Evolutionary conservation across 2,329 filamentous ascomycete species (phyloP).

Genomic region (Trichothecium sympodiale): DNA sequence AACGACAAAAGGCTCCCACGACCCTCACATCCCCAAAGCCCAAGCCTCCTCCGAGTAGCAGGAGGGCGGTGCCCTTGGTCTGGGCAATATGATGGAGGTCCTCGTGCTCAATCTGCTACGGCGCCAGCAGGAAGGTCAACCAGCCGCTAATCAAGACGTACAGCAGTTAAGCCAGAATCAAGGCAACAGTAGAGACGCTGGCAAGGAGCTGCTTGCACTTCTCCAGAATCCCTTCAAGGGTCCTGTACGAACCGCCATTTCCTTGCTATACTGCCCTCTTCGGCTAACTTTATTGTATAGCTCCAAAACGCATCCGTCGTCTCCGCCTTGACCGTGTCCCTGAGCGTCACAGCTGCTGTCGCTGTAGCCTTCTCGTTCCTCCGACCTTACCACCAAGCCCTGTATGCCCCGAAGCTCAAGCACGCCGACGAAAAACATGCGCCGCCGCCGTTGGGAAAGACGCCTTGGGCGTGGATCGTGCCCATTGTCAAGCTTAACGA

Average conservation of each 20-base stretch:
- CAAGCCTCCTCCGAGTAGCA: not conserved
- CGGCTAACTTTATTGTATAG: constrained; percentile 8
- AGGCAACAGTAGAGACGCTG: constrained; percentile 16
- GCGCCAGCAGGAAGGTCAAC: not conserved
- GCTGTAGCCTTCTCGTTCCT: constrained; percentile 78
- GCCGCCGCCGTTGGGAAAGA: constrained; percentile 75
- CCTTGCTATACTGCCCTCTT: not conserved
- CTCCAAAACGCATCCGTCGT: constrained; percentile 46
- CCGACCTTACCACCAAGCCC: constrained; percentile 79
- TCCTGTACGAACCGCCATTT: constrained; percentile 22
- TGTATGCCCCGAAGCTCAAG: constrained; percentile 90
- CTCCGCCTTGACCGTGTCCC: constrained; percentile 69
- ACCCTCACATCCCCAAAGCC: not conserved
- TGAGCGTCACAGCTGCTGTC: constrained; percentile 63
- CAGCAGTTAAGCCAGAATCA: constrained; percentile 1
- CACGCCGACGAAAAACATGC: constrained; percentile 84
- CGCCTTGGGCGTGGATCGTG: constrained; percentile 76
- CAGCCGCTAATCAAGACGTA: no score
- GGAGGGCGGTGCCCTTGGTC: not conserved
- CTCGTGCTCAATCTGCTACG: not conserved
- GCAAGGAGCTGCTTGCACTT: constrained; percentile 34
- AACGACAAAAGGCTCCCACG: no score
- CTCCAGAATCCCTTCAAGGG: constrained; percentile 39
- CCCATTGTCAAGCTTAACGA: constrained; percentile 73
- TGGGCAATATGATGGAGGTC: constrained; percentile 6